Evolutionary conservation across 2,329 filamentous ascomycete genomes (phyloP), one percentile per base, ranked within the genome.

Genomic region (Fusarium sp.): DNA sequence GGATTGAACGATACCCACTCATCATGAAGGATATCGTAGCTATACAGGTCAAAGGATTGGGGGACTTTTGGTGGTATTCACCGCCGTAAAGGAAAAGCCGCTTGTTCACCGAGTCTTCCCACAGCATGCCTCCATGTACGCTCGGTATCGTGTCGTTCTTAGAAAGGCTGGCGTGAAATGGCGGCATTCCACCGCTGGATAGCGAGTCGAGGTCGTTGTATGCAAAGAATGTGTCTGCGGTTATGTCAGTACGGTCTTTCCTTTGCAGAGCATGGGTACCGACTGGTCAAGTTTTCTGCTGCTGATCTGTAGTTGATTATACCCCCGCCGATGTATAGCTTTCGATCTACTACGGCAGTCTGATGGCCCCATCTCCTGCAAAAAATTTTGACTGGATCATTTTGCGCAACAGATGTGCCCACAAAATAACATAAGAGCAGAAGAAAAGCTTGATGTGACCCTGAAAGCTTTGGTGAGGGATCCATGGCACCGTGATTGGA

Each of bases 101-200:
- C 4, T 60, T 60, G 15, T 60, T 60, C 15, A 60, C 8, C 0
- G 57, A 58, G 53, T 60, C 57, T 31, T 60, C 57, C 57, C 42
- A 58, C 5, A 60, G 7, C 3, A 60, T 58, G 24, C 57, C 57
- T 3, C 57, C 53, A 11, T 58, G 26, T 2, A 60, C 36, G 28
- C 54, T 60, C 6, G 53, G 57, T 11, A 60, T 60, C 4, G 53
- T 58, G 2, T 24, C 34, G n/a, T 60, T 60, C 14, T 60, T 60
- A 7, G 57, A 58, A 4, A 60, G 43, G 1, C 40, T 39, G 4
- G 42, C 45, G 5, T 60, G 28, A 3, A 60, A 58, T 0, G 31
- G 34, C 7, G 57, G 57, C 42, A 60, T 60, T 15, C 22, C 53
- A 2, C 33, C 53, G 7, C 38, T 56, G 11, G 8, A 22, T 7